Conservation (phyloP, 2,329 filamentous ascomycete species). For the Fonsecaea pedrosoi region DNA sequence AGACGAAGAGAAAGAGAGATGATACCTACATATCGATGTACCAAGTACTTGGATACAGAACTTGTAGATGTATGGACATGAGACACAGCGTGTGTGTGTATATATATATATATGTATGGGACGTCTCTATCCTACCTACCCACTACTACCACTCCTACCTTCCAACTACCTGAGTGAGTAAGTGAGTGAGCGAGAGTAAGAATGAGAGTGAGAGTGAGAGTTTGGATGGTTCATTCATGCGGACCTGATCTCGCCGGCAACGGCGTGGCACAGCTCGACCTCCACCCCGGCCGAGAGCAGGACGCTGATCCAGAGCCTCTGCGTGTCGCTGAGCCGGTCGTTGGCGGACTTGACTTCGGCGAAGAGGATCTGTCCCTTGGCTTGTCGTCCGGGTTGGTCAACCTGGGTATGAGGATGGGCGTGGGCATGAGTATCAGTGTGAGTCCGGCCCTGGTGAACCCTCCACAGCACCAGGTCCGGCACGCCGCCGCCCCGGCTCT, state of each 20-base stretch:
- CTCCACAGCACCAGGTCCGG: constrained; percentile 94
- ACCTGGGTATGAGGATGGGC: constrained; percentile 1
- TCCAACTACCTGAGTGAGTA: no score
- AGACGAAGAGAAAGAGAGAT: no score
- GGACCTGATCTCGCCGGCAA: constrained; percentile 51
- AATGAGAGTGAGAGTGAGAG: no score
- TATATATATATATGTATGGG: no score
- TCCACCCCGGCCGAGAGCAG: constrained; percentile 81
- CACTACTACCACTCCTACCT: no score
- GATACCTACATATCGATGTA: no score
- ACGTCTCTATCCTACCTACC: no score
- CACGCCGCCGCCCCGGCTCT: constrained; percentile 81
- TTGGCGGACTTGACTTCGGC: constrained; percentile 83
- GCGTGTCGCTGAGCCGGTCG: constrained; percentile 93
- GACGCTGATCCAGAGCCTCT: constrained; percentile 96
- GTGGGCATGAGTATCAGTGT: constrained; percentile 36
- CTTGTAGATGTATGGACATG: no score
- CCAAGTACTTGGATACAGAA: no score
- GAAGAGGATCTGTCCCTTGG: constrained; percentile 72
- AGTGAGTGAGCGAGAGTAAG: no score
- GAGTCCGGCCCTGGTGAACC: constrained; percentile 35
- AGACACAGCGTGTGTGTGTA: no score
- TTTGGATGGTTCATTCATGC: no score
- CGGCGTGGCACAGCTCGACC: constrained; percentile 78
- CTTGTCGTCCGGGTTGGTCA: constrained; percentile 47